Evolutionary conservation across 306 rosid genomes (phyloP), one percentile per base, ranked within the genome.

Genomic region (Crotalaria pallida): DNA sequence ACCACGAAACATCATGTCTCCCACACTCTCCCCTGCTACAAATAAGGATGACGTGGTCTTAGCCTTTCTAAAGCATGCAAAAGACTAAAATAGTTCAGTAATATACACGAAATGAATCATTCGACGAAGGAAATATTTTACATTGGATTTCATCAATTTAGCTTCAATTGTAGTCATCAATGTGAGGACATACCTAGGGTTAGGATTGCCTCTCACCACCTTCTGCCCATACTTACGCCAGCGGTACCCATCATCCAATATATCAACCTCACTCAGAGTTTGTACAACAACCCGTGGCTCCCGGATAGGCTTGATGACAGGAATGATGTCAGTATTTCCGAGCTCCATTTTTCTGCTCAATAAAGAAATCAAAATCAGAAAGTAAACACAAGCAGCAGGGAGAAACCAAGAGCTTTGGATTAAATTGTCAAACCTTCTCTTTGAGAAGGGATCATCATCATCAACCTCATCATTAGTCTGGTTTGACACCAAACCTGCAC

Each of bases 221-320:
- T 95, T 95, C 86, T 95, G 99, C 79, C 99, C 99, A 73, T 95
- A 95, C 82, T 95, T 95, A 53, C 99, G 95, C 99, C 99, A 95
- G 81, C 99, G 99, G 66, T 95, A 95, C 66, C 99, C 99, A 73
- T 95, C 99, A 83, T 95, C 99, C 85, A 95, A 81, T 77, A 95
- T 95, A 78, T 95, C 99, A 58, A 95, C 97, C 89, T 95, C 99
- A 79, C 99, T 95, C 71, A 91, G 71, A 16, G 99, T 95, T 81
- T 95, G 99, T 55, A 95, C 99, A 71, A 95, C 99, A 1, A 95
- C 99, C 53, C 99, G 90, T 23, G 99, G 99, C 82, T 95, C 99
- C 75, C 97, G 80, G 64, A 95, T 95, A 58, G 99, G 97, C 82
- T 87, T 95, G 65, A 95, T 87, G 78, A 87, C 79, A 13, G 97